Conservation (phyloP, 371 early-diverging fungal genomes). For the Phascolomyces articulosus region DNA sequence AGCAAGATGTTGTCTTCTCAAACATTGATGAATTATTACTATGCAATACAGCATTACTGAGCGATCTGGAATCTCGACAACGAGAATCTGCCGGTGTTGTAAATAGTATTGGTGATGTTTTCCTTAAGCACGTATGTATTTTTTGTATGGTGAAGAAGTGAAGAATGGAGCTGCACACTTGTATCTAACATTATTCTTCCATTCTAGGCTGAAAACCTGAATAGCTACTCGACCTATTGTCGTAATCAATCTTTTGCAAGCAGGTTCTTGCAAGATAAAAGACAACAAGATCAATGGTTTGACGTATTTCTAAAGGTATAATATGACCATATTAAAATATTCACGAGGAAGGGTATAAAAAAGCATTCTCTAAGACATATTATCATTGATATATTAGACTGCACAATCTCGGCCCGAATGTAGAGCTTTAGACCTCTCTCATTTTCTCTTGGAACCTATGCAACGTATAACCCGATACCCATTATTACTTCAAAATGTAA, state of each 20-base stretch:
- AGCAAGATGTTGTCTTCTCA: conserved; percentile 53
- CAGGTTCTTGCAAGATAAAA: conserved; percentile 64
- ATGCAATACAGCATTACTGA: conserved; percentile 72
- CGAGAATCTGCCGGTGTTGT: conserved; percentile 54
- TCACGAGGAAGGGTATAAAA: too few relatives aligned
- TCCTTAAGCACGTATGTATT: conserved; percentile 56
- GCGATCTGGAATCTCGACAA: conserved; percentile 68
- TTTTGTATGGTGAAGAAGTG: neutral
- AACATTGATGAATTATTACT: conserved; percentile 76
- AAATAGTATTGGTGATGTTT: conserved; percentile 63
- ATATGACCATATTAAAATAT: too few relatives aligned
- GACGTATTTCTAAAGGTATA: conserved; percentile 67
- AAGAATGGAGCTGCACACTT: neutral
- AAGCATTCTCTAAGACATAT: too few relatives aligned
- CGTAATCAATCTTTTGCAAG: conserved; percentile 67
- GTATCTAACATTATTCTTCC: neutral
- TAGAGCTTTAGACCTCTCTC: conserved; percentile 80
- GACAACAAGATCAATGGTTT: conserved; percentile 56
- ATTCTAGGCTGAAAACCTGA: conserved; percentile 50
- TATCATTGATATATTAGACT: conserved; percentile 27
- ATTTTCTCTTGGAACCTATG: conserved; percentile 89
- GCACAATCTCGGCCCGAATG: conserved; percentile 72
- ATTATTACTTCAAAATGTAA: conserved; percentile 80
- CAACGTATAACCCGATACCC: conserved; percentile 95
- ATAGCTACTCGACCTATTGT: conserved; percentile 70